Evolutionary conservation across 139 green algal genomes (phyloP), one percentile per base, ranked within the genome.

Genomic region (Chlamydomonas sphaeroides): DNA sequence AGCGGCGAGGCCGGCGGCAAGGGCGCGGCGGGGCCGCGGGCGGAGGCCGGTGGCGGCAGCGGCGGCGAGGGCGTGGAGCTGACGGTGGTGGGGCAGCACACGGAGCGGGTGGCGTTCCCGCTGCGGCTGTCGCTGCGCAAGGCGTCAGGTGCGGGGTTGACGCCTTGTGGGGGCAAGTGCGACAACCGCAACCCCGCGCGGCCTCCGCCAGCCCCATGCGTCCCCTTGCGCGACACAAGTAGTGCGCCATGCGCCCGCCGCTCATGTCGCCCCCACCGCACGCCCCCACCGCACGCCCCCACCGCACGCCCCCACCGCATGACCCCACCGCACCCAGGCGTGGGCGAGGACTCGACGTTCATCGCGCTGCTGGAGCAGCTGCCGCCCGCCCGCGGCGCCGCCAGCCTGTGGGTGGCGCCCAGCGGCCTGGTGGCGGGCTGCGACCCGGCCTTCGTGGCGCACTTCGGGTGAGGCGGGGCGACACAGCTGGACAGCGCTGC

Each of bases 1-100:
- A 53, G 45, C 15, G 33, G 2, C 6, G 35, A 25, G 8, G 41
- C n/a, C 3, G 32, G 26, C 2, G 39, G 5, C 28, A 21, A 36
- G 18, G 30, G 17, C n/a, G 41, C 23, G 0, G 28, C 0, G 3
- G 59, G 15, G 2, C 2, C 0, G 45, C 11, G 11, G 45, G 45
- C 45, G 38, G 32, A 28, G 11, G 11, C 45, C 45, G 45, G 11
- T 53, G 45, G 11, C 11, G 45, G n/a, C n/a, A n/a, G 14, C 45
- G 45, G 10, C 11, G 45, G 45, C 45, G 11, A 21, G 28, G 5
- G 23, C 32, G 26, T 10, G 14, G 32, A 82, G 18, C 39, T 49
- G 0, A 62, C 73, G 42, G 32, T 72, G 62, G 42, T 82, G 39
- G 75, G 62, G 42, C 72, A 73, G 75, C 75, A 82, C 75, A 36